Conservation (phyloP, 768 basidiomycete species). For the Suillus occidentalis region DNA sequence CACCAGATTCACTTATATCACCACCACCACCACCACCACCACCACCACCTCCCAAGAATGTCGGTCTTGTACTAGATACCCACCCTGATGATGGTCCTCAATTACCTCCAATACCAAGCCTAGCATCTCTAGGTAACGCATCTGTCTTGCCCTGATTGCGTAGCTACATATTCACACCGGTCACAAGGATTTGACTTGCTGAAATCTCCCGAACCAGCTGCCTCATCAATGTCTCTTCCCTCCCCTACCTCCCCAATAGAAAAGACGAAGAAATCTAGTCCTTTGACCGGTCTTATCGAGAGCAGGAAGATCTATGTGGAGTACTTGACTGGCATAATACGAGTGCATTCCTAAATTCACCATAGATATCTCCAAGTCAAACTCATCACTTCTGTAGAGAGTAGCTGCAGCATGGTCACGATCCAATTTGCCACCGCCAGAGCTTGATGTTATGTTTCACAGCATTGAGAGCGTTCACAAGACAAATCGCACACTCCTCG, state of each 20-base stretch:
- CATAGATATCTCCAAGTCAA: conserved; percentile 14
- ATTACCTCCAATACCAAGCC: conserved; percentile 15
- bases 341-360: conserved; percentile 52
- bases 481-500: conserved; percentile 79
- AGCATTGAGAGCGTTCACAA: conserved; percentile 93
- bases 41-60: conserved; percentile 25
- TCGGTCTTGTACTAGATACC: conserved; percentile 8
- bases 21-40: conserved; percentile 14
- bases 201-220: conserved; percentile 13
- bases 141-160: conserved; percentile 3
- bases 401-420: conserved; percentile 98
- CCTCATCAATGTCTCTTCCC: conserved; percentile 15
- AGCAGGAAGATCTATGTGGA: conserved; percentile 94
- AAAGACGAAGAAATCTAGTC: conserved; percentile 70
- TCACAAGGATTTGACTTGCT: conserved; percentile 24
- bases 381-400: conserved; percentile 53
- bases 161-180: conserved; percentile 18
- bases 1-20: conserved; percentile 9
- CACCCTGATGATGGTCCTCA: conserved; percentile 7
- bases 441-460: conserved; percentile 93
- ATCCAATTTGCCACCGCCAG: conserved; percentile 88
- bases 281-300: conserved; percentile 88
- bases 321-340: conserved; percentile 83
- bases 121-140: conserved; percentile 27
- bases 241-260: conserved; percentile 35